Evolutionary conservation across 306 rosid genomes (phyloP).

Genomic region (Vigna radiata): DNA sequence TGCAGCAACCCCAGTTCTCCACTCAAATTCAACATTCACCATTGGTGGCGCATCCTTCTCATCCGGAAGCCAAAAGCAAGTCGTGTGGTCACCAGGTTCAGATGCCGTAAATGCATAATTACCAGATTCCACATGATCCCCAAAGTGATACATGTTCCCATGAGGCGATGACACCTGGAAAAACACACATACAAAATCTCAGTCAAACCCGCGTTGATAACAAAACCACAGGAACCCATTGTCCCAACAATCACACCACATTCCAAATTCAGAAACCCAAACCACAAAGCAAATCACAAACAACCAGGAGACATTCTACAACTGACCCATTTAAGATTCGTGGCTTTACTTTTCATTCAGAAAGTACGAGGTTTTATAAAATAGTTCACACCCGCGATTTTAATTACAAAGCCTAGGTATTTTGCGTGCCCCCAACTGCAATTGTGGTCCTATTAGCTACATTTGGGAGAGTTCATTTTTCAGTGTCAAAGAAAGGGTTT

Average conservation of each 20-base stretch:
- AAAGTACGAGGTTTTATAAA: neutral
- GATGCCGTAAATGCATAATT: slow-evolving; percentile 79
- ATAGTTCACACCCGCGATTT: neutral
- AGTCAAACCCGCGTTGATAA: slow-evolving; percentile 43
- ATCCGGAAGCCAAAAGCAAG: slow-evolving; percentile 78
- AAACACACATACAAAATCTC: slow-evolving; percentile 38
- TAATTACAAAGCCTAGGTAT: neutral
- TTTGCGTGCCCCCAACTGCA: neutral
- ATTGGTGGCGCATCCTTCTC: slow-evolving; percentile 45
- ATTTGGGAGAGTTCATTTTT: neutral
- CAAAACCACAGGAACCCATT: slow-evolving; percentile 24
- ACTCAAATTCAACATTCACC: slow-evolving; percentile 76
- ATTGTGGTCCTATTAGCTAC: neutral
- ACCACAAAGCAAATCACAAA: slow-evolving; percentile 30
- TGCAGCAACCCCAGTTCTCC: slow-evolving; percentile 90
- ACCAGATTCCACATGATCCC: slow-evolving; percentile 72
- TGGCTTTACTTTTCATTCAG: neutral
- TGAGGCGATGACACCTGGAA: slow-evolving; percentile 77
- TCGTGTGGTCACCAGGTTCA: slow-evolving; percentile 74
- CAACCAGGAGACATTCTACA: neutral
- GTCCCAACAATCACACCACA: slow-evolving; percentile 6
- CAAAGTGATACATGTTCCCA: slow-evolving; percentile 69
- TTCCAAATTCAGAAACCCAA: slow-evolving; percentile 31
- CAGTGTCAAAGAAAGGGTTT: neutral
- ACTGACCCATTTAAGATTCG: slow-evolving; percentile 31